Evolutionary conservation across 1,284 basidiomycete genomes (phyloP).

Genomic region (Cutaneotrichosporon cutaneum): DNA sequence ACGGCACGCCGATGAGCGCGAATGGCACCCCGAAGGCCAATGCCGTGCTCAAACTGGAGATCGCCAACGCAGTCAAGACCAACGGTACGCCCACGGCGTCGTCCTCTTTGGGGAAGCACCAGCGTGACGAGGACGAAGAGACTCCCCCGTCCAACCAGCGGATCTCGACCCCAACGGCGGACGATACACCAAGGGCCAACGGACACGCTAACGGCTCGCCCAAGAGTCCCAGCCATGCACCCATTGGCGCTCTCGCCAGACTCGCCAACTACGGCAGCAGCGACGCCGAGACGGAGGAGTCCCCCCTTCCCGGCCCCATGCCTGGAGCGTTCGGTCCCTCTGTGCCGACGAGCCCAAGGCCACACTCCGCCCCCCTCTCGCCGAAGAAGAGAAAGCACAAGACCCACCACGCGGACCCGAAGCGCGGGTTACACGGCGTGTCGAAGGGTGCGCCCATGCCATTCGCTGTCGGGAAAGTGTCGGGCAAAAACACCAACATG

Average conservation of each 20-base stretch:
- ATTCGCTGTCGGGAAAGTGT: conserved; percentile 18
- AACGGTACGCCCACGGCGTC: background rate
- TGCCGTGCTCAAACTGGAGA: background rate
- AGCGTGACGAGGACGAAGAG: background rate
- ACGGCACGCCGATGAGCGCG: background rate
- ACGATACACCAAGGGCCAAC: background rate
- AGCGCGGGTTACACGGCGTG: conserved; percentile 6
- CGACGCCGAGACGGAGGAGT: background rate
- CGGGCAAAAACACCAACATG: background rate
- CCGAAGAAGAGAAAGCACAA: background rate
- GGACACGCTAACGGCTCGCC: background rate
- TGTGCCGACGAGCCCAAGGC: conserved; percentile 8
- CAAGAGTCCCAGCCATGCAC: too few relatives aligned
- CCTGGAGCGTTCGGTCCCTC: background rate
- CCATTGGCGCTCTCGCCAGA: background rate
- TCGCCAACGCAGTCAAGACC: too few relatives aligned
- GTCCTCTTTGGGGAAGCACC: background rate
- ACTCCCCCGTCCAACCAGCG: background rate
- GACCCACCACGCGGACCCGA: conserved; percentile 7
- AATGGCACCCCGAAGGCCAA: background rate
- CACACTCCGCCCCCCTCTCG: background rate
- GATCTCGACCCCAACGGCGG: background rate
- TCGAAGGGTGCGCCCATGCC: conserved; percentile 20
- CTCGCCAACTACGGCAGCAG: background rate
- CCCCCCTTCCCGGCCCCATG: background rate